Conservation (phyloP, 2,329 filamentous ascomycete species). For the Diaporthe vexans region DNA sequence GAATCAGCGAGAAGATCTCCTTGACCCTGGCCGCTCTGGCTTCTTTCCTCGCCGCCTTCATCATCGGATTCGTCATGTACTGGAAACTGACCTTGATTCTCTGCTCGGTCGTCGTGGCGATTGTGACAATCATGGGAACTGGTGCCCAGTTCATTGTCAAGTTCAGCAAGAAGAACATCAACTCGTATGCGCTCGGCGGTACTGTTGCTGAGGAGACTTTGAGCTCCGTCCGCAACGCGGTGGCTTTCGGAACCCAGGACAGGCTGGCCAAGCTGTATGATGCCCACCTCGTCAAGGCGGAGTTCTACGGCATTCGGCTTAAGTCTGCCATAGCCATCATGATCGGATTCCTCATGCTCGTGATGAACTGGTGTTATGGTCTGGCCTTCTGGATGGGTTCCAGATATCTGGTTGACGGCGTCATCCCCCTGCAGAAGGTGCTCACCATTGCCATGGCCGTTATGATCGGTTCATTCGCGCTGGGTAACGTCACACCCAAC, state of each 20-base stretch:
- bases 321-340: constrained; percentile 82
- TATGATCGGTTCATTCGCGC: constrained; percentile 92
- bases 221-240: constrained; percentile 91
- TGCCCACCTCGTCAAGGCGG: constrained; percentile 77
- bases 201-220: constrained; percentile 95
- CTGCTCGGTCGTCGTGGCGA: constrained; percentile 82
- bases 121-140: constrained; percentile 82
- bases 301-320: constrained; percentile 81
- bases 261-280: constrained; percentile 92
- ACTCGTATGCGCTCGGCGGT: constrained; percentile 86
- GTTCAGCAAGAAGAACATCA: constrained; percentile 82
- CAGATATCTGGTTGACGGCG: constrained; percentile 76
- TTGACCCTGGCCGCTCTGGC: constrained; percentile 82
- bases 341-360: constrained; percentile 85
- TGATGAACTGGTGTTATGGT: constrained; percentile 89
- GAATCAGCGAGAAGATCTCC: constrained; percentile 90
- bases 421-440: constrained; percentile 77
- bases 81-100: constrained; percentile 96
- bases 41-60: constrained; percentile 88
- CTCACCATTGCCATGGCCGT: constrained; percentile 90
- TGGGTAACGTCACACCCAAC: constrained; percentile 90
- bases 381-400: constrained; percentile 92
- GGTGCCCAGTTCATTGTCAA: constrained; percentile 83
- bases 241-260: constrained; percentile 93
- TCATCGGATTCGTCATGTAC: constrained; percentile 91